Conservation (phyloP, 140 eudicot species). For the Cichorium intybus region DNA sequence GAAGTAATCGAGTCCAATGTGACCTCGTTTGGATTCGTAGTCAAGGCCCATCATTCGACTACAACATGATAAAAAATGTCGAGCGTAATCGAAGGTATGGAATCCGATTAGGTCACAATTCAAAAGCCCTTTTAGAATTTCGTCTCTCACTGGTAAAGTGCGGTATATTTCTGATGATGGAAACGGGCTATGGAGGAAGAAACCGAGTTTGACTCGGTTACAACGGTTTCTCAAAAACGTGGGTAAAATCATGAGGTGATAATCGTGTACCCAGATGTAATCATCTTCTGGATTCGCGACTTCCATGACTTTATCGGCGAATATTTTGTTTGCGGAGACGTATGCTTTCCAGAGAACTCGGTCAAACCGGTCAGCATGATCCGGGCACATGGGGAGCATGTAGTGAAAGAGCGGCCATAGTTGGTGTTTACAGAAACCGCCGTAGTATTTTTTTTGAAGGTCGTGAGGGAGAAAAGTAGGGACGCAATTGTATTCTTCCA, state of each 20-base stretch:
- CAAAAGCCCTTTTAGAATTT: conserved; percentile 70
- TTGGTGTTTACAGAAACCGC: conserved; percentile 87
- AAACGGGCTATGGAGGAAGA: conserved; percentile 91
- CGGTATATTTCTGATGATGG: conserved; percentile 86
- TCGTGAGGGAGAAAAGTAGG: conserved; percentile 84
- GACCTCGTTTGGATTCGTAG: conserved; percentile 84
- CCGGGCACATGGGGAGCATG: conserved; percentile 87
- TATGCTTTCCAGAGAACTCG: conserved; percentile 82
- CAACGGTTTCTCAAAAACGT: conserved; percentile 68
- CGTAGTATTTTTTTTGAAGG: conserved; percentile 61
- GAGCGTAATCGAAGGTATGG: conserved; percentile 88
- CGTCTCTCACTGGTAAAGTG: conserved; percentile 82
- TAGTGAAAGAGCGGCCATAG: conserved; percentile 94
- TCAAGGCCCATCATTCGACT: conserved; percentile 82
- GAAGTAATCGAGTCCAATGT: conserved; percentile 80
- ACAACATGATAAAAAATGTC: conserved; percentile 90
- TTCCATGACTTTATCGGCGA: conserved; percentile 88
- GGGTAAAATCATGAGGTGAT: conserved; percentile 92
- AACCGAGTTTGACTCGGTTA: conserved; percentile 73
- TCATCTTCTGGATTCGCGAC: conserved; percentile 88
- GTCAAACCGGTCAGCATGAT: conserved; percentile 77
- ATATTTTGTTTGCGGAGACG: conserved; percentile 74
- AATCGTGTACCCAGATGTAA: conserved; percentile 86
- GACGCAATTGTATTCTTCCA: conserved; percentile 79
- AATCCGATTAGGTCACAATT: conserved; percentile 85